Conservation (phyloP, 257 asterid genomes). For the Solanum medicagineum region DNA sequence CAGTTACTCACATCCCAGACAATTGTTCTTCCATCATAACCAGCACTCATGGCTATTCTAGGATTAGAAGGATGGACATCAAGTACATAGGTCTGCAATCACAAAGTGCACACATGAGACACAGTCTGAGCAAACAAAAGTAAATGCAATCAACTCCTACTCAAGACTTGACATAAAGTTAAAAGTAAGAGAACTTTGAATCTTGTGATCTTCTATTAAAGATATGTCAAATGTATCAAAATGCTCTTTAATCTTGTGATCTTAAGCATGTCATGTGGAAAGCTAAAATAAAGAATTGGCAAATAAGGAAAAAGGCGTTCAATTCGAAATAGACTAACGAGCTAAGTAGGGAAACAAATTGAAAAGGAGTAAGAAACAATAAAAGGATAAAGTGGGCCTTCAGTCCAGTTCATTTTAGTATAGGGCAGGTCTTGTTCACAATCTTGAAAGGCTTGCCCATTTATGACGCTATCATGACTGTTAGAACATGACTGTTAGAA, state of each 20-base stretch:
- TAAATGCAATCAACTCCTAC: not conserved
- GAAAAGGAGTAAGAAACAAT: not conserved
- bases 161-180: not conserved
- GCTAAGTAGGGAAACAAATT: not conserved
- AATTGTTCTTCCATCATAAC: slow-evolving; percentile 96
- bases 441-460: not conserved
- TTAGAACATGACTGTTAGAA: not conserved
- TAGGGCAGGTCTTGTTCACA: not conserved
- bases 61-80: slow-evolving; percentile 99
- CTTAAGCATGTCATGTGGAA: not conserved
- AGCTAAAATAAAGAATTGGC: not conserved
- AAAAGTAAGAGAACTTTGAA: not conserved
- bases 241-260: not conserved
- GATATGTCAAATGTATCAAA: not conserved
- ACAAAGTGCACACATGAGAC: slow-evolving; percentile 1
- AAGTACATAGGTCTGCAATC: slow-evolving; percentile 72
- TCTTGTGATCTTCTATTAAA: not conserved
- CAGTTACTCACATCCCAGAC: slow-evolving; percentile 92
- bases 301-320: not conserved
- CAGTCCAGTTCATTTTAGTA: not conserved
- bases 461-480: not conserved
- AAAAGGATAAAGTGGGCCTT: not conserved
- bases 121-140: not conserved
- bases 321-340: not conserved
- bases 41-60: slow-evolving; percentile 98